Evolutionary conservation across 495 filamentous ascomycete species (phyloP).

Genomic region (Glonium stellatum): DNA sequence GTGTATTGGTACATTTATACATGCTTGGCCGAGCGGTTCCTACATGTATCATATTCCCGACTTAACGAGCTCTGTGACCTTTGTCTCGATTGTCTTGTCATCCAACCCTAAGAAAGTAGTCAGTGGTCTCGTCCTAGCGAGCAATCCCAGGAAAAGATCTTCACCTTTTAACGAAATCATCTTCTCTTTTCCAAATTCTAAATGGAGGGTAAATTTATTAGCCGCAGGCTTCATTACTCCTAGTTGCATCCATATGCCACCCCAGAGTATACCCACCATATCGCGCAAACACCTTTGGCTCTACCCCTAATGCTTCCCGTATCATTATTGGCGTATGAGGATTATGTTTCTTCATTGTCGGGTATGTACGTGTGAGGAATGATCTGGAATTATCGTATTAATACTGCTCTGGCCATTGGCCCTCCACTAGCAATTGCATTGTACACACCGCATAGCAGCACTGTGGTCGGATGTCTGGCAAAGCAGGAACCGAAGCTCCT

Average conservation of each 20-base stretch:
- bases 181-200: constrained; percentile 86
- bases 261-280: constrained; percentile 61
- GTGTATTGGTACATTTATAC: constrained; percentile 3
- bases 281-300: constrained; percentile 83
- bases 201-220: background rate
- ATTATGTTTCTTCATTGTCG: constrained; percentile 99
- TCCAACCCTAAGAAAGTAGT: constrained; percentile 56
- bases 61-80: constrained; percentile 76
- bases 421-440: background rate
- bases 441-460: constrained; percentile 65
- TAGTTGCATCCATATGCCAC: background rate
- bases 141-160: constrained; percentile 17
- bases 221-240: background rate
- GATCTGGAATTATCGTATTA: constrained; percentile 49
- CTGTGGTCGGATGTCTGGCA: constrained; percentile 90
- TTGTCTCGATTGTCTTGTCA: constrained; percentile 88
- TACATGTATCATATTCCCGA: constrained; percentile 12
- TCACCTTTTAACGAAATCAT: constrained; percentile 71
- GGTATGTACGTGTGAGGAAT: constrained; percentile 87
- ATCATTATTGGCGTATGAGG: constrained; percentile 90
- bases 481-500: constrained; percentile 94
- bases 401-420: background rate
- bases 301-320: constrained; percentile 74
- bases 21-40: background rate
- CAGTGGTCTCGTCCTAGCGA: constrained; percentile 12